These are phyloP conservation scores for Ganoderma leucocontextum DNA, from an alignment of 1,284 basidiomycete genomes.

Conservation along the genomic window DNA sequence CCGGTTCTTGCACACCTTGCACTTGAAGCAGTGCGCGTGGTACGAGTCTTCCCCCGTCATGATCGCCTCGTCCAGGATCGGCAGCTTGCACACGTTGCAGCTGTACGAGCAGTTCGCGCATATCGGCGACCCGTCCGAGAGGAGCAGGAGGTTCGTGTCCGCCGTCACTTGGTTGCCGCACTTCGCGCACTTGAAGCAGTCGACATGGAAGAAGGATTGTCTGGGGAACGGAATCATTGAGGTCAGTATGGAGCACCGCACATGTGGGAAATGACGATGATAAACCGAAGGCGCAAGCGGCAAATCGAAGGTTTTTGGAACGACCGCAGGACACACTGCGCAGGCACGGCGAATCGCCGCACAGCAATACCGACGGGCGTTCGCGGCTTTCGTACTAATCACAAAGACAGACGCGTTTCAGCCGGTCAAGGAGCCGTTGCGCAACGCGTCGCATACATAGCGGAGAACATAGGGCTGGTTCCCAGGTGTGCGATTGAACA, in stretches of 20 bases:
- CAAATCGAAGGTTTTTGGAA: slow-evolving; percentile 13
- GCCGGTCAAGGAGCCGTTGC: not conserved
- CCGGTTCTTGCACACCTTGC: slow-evolving; percentile 91
- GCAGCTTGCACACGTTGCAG: slow-evolving; percentile 91
- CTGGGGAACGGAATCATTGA: slow-evolving; percentile 47
- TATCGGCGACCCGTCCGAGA: slow-evolving; percentile 97
- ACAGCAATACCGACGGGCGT: not conserved
- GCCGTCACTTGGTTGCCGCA: slow-evolving; percentile 83
- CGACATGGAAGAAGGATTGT: slow-evolving; percentile 84
- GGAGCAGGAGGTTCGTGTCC: slow-evolving; percentile 94
- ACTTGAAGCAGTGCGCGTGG: slow-evolving; percentile 98
- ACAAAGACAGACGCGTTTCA: not conserved
- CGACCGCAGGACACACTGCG: not conserved
- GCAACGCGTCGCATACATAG: no score
- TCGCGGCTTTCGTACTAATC: not conserved
- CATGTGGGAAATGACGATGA: not conserved
- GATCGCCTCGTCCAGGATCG: slow-evolving; percentile 96
- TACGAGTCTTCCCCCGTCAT: slow-evolving; percentile 99
- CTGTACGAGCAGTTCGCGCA: slow-evolving; percentile 97
- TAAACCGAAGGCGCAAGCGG: slow-evolving; percentile 3
- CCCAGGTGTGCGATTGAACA: not conserved
- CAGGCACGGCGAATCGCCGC: not conserved
- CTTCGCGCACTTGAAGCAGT: slow-evolving; percentile 88
- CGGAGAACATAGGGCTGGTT: no score
- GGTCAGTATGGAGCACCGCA: slow-evolving; percentile 14